Evolutionary conservation across 2,329 filamentous ascomycete species (phyloP), one percentile per base, ranked within the genome.

Genomic region (Fonsecaea multimorphosa): DNA sequence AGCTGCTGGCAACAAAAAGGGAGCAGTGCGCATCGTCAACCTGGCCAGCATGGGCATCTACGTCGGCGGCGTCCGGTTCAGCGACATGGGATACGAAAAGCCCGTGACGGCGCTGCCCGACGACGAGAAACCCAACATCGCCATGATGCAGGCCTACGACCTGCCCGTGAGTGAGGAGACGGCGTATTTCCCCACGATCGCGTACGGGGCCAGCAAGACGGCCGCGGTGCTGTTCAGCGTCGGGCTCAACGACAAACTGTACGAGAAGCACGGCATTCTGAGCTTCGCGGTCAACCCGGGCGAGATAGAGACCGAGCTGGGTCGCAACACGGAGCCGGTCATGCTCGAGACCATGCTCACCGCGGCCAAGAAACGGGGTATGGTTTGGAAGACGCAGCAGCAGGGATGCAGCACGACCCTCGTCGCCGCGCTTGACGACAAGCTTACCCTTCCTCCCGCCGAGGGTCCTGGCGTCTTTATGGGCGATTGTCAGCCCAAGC

Each of bases 161-260:
- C 31, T 60, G 11, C 29, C 29, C 14, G 58, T 60, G 9, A 44
- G 52, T 44, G 58, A 60, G 29, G 31, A 12, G 22, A 60, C 32
- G 58, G 36, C 58, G 1, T 60, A 60, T 22, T 36, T 60, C 44
- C 58, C 58, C 44, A 60, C 58, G n/a, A 34, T 34, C 8, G 22
- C 44, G 22, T 60, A 60, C 44, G 58, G 58, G 2, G 58, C 58
- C 1, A 51, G 44, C 58, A 60, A 60, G 44, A 60, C 58, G 29
- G 58, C 58, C 12, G 58, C 58, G 29, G 58, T 60, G 44, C 58
- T 60, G n/a, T 60, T 60, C 44, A 60, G 58, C 58, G 58, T 60
- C 5, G 58, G 44, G 12, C 58, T 60, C 11, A 60, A 60, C 44
- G 29, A 60, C 29, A 27, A 19, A 3, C 19, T 60, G 44, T 52